Evolutionary conservation across 2,329 filamentous ascomycete genomes (phyloP), one percentile per base, ranked within the genome.

Genomic region (Westerdykella sp.): DNA sequence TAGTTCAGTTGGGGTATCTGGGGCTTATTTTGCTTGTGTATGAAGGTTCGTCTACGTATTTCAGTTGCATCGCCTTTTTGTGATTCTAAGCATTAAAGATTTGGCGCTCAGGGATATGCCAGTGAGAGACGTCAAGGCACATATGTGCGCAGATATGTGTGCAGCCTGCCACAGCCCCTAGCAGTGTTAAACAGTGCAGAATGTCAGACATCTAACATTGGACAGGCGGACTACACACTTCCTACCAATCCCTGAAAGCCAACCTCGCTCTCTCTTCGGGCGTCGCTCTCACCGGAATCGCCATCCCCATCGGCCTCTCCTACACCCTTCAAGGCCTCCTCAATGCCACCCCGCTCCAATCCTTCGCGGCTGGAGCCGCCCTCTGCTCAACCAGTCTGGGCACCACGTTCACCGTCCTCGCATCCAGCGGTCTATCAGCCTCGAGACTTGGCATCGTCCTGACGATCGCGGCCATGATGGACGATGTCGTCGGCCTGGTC

Each of bases 401-500:
- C 5, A 90, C 85, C 0, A 84, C 80, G 0, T 83, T 84, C 50
- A 77, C 79, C 0, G 74, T 84, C 3, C 65, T 84, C 0, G 77
- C 75, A 0, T 83, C 86, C 7, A 81, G 79, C 2, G 72, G 72
- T 2, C 62, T 83, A 10, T 69, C 68, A n/a, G 60, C 68, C 2
- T 80, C 75, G 7, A 67, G 78, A 2, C 59, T 83, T 0, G 87
- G 69, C 44, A 80, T 67, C 7, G 77, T 93, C 0, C 72, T 89
- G 0, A 78, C 79, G 2, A 82, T 78, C 45, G 85, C 85, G 1
- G 87, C 86, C 0, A 86, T 93, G 78, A 78, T 93, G 68, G 87
- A 93, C 58, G 86, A 93, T 65, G 81, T 91, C 0, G 76, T 86
- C 1, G 85, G 85, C 0, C 68, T 91, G 9, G 78, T 90, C 6